Base-by-base conservation (phyloP, 495 filamentous ascomycete genomes). In the Durotheca rogersii region DNA sequence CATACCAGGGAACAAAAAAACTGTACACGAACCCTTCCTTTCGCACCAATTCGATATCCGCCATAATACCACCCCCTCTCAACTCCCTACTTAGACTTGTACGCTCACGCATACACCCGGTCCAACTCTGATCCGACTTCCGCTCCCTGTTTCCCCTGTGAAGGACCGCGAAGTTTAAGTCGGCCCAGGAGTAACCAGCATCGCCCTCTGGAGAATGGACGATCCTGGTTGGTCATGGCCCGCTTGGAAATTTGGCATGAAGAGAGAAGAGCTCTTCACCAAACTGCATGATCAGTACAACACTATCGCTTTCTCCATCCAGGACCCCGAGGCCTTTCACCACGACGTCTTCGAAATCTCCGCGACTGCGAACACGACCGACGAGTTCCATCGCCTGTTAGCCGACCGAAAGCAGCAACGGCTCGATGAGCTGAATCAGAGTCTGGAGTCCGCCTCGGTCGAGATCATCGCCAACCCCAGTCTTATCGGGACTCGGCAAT, bases 401-500 rank as follows among this genome's bases (percentile, higher is more conserved):
- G 61, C 65, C 36, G 63, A 64, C 25, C 73, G 74, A 52, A 75
- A 75, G 67, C 54, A 73, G 31, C 69, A 70, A 32, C 71, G 74
- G 5, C 62, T 77, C 18, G 60, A 63, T 34, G 73, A 77, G 57
- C 51, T 77, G 44, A 72, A 77, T 54, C 51, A 71, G 17, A 71
- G 67, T 18, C 65, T 77, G 44, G 68, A 76, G 51, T 73, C 71
- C 25, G 73, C 73, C 23, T 69, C 74, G n/a, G 60, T 74, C 46
- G 72, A 77, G 61, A 77, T 77, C 49, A 72, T 77, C 45, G 73
- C 65, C 51, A 77, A 76, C 61, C 74, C 74, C 20, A 59, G 60
- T 17, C 65, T 77, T 31, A 73, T 77, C 48, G 74, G 72, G 23
- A 76, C 73, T 35, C 65, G 70, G 18, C 74, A 77, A 57, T 77